Conservation (phyloP, 176 grass and related monocot genomes). For the Bonia amplexicaulis region DNA sequence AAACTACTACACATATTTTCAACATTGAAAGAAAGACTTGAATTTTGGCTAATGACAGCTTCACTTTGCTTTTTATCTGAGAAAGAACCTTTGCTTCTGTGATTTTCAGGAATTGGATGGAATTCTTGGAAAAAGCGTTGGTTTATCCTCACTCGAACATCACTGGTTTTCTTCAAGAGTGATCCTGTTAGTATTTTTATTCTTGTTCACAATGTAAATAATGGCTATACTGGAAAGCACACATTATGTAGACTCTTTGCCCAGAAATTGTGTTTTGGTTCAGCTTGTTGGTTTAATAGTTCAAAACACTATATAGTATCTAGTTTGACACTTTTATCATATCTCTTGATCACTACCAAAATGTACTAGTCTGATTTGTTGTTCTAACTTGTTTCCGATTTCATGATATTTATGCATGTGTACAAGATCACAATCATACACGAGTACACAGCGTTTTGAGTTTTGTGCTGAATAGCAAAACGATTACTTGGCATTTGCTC, state of each 20-base stretch:
- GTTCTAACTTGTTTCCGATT: not conserved
- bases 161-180: slow-evolving; percentile 97
- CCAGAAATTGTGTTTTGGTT: not conserved
- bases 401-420: not conserved
- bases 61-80: slow-evolving; percentile 4
- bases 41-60: not conserved
- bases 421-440: not conserved
- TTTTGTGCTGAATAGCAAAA: not conserved
- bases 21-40: not conserved
- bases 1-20: not conserved
- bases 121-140: slow-evolving; percentile 99
- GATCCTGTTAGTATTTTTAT: slow-evolving; percentile 78
- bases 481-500: not conserved
- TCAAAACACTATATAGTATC: not conserved
- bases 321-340: not conserved
- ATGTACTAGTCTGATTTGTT: slow-evolving; percentile 2
- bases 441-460: not conserved
- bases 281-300: not conserved
- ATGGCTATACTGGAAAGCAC: not conserved
- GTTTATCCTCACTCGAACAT: slow-evolving; percentile 97
- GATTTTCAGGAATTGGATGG: slow-evolving; percentile 88
- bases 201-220: not conserved
- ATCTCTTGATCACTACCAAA: not conserved
- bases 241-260: not conserved
- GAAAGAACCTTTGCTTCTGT: not conserved